Conservation (phyloP, 495 filamentous ascomycete species). For the Tuber indicum region DNA sequence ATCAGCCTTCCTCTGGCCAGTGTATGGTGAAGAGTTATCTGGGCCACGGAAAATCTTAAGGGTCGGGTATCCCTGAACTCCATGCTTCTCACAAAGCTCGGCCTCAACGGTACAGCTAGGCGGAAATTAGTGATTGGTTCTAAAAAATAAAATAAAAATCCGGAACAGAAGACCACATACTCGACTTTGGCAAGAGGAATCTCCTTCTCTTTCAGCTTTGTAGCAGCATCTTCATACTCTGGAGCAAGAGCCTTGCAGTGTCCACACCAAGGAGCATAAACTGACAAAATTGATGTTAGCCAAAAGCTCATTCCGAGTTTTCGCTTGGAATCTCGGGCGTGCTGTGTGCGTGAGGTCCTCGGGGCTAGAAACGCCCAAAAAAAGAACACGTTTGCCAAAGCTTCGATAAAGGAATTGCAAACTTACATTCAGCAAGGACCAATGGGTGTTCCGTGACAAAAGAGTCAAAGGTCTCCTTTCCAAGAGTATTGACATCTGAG, state of each 20-base stretch:
- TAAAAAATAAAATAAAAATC: background rate
- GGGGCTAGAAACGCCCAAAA: background rate
- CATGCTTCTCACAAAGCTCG: constrained; percentile 80
- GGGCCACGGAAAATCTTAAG: constrained; percentile 96
- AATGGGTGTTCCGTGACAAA: constrained; percentile 82
- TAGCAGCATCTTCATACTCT: constrained; percentile 86
- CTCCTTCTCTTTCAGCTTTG: constrained; percentile 87
- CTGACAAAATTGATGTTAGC: constrained; percentile 43
- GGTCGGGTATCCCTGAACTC: constrained; percentile 95
- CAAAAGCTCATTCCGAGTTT: constrained; percentile 14
- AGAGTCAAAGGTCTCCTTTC: constrained; percentile 72
- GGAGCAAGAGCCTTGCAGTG: constrained; percentile 81
- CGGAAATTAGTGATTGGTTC: constrained; percentile 5
- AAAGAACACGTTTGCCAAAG: background rate
- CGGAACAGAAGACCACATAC: constrained; percentile 20
- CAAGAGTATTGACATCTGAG: constrained; percentile 78
- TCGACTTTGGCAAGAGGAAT: constrained; percentile 91
- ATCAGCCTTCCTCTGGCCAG: constrained; percentile 80
- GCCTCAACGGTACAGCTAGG: constrained; percentile 76
- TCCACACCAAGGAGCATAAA: constrained; percentile 69
- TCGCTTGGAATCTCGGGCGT: background rate
- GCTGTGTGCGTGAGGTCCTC: background rate
- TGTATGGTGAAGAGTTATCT: constrained; percentile 77
- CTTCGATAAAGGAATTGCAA: background rate
- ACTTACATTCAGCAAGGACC: constrained; percentile 71